These are phyloP conservation scores for Pseudogymnoascus sp. DNA, from an alignment of 2,329 filamentous ascomycete genomes.

Conservation along the genomic window DNA sequence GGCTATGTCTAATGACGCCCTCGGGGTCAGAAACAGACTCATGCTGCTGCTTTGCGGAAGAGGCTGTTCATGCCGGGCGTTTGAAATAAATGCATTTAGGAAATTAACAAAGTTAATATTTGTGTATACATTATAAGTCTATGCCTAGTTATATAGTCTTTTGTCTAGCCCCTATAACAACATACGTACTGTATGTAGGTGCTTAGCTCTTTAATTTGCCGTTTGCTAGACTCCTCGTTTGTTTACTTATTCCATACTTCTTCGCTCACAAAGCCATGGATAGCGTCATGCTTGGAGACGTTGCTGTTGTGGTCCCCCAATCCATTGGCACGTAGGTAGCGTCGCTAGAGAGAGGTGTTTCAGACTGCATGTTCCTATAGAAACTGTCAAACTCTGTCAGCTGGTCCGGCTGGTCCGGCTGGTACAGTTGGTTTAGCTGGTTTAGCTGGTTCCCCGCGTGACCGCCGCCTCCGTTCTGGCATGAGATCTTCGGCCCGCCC, in stretches of 20 bases:
- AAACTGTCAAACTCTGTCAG: not conserved
- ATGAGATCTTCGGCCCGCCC: slow-evolving; percentile 21
- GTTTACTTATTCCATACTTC: not conserved
- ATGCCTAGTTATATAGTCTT: too few relatives aligned
- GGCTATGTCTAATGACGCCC: too few relatives aligned
- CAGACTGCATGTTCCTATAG: not conserved
- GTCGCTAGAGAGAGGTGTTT: not conserved
- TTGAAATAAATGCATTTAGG: too few relatives aligned
- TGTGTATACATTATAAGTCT: too few relatives aligned
- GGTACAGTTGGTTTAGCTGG: not conserved
- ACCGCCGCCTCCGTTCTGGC: not conserved
- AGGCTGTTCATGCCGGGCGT: too few relatives aligned
- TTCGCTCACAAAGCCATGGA: not conserved
- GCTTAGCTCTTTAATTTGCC: not conserved
- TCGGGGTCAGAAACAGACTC: too few relatives aligned
- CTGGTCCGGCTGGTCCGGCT: not conserved
- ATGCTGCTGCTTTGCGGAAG: too few relatives aligned
- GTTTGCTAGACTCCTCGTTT: too few relatives aligned
- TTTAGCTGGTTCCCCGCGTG: not conserved
- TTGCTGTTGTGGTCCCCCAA: not conserved
- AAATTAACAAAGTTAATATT: too few relatives aligned
- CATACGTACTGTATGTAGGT: not conserved
- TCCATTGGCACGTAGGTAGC: not conserved
- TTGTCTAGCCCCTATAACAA: not conserved
- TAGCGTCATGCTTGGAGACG: not conserved